Conservation (phyloP, 2,329 filamentous ascomycete species). For the Pseudogymnoascus sp. region DNA sequence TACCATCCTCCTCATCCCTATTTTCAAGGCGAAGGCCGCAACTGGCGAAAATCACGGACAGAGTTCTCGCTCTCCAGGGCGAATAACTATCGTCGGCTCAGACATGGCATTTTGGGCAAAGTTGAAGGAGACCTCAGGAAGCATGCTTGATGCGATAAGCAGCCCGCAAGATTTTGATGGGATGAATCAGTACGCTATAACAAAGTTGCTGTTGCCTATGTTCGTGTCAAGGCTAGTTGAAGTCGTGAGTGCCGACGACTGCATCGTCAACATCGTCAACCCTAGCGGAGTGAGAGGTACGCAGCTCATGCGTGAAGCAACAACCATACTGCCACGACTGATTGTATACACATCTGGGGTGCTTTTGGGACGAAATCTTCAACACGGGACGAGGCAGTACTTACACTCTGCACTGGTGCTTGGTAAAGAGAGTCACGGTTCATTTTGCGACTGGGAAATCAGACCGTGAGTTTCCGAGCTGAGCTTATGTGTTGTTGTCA, state of each 20-base stretch:
- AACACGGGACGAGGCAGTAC: constrained; percentile 19
- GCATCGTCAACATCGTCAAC: constrained; percentile 21
- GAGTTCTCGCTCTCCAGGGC: constrained; percentile 16
- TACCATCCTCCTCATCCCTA: constrained; percentile 28
- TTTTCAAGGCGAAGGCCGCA: constrained; percentile 22
- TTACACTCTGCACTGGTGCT: constrained; percentile 18
- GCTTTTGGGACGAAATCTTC: constrained; percentile 14
- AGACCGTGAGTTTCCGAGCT: constrained; percentile 20
- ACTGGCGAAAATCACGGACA: constrained; percentile 9
- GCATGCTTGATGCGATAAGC: neutral
- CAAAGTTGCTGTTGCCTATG: constrained; percentile 17
- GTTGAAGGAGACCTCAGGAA: neutral
- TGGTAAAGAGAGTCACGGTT: constrained; percentile 22
- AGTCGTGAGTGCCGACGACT: constrained; percentile 16
- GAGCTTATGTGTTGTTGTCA: neutral
- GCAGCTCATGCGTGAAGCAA: constrained; percentile 12
- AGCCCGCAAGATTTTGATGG: constrained; percentile 7
- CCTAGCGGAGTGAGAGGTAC: constrained; percentile 20
- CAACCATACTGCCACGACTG: neutral
- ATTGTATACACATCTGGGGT: constrained; percentile 7
- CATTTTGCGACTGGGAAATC: constrained; percentile 18
- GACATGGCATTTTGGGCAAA: constrained; percentile 19
- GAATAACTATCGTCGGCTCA: constrained; percentile 29
- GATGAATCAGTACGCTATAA: constrained; percentile 11
- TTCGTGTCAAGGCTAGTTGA: constrained; percentile 16